Conservation (phyloP, 2,329 filamentous ascomycete genomes). For the Xylariaceae sp. region DNA sequence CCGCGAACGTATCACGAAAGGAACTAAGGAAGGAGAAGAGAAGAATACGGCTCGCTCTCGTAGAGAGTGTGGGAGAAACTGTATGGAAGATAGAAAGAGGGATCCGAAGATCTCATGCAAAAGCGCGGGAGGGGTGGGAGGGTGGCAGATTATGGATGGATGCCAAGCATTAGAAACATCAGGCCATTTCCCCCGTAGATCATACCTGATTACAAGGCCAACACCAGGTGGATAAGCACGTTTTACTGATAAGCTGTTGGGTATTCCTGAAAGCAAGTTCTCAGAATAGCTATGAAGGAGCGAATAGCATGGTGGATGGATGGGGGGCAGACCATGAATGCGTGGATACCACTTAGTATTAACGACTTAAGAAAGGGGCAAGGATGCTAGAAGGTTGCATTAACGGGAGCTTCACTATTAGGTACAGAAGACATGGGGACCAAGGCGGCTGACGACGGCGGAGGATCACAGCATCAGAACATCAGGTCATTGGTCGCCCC, state of each 20-base stretch:
- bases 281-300: slow-evolving; percentile 16
- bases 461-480: slow-evolving; percentile 15
- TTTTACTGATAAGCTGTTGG: slow-evolving; percentile 20
- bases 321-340: neutral
- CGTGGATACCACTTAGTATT: slow-evolving; percentile 14
- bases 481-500: slow-evolving; percentile 2
- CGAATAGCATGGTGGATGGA: slow-evolving; percentile 10
- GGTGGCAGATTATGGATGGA: slow-evolving; percentile 42
- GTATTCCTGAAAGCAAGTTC: slow-evolving; percentile 12
- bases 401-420: neutral
- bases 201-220: slow-evolving; percentile 52
- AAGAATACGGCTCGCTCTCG: slow-evolving; percentile 26
- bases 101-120: slow-evolving; percentile 42
- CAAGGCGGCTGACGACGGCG: slow-evolving; percentile 12
- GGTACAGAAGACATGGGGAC: slow-evolving; percentile 13
- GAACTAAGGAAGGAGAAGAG: slow-evolving; percentile 36
- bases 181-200: slow-evolving; percentile 50
- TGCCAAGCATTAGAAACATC: slow-evolving; percentile 47
- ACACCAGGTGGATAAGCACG: slow-evolving; percentile 38
- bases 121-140: slow-evolving; percentile 35
- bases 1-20: slow-evolving; percentile 42
- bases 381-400: slow-evolving; percentile 3
- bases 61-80: slow-evolving; percentile 30
- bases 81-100: slow-evolving; percentile 32
- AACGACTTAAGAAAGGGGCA: slow-evolving; percentile 7